These are phyloP conservation scores for Phytophthora pseudosyringae DNA, from an alignment of 352 stramenopile species.

Conservation along the genomic window DNA sequence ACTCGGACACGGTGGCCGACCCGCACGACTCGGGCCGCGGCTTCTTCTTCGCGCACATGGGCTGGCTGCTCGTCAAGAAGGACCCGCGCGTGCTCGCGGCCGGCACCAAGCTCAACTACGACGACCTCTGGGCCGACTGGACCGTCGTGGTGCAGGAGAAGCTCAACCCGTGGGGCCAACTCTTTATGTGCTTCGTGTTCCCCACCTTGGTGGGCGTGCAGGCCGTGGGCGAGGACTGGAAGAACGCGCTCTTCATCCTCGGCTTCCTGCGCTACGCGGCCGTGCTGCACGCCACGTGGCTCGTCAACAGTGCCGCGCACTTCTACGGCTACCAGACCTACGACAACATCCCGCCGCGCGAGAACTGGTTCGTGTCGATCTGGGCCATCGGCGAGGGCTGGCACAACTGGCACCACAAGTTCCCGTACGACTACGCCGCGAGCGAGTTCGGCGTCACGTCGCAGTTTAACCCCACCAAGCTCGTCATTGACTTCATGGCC, in stretches of 20 bases:
- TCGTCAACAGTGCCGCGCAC: constrained; percentile 98
- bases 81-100: constrained; percentile 91
- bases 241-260: constrained; percentile 95
- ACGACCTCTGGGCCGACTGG: constrained; percentile 96
- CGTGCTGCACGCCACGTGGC: constrained; percentile 98
- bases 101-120: constrained; percentile 95
- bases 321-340: constrained; percentile 98
- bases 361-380: constrained; percentile 98
- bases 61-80: constrained; percentile 99
- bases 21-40: constrained; percentile 97
- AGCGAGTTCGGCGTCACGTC: constrained; percentile 95
- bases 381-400: constrained; percentile 97
- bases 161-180: constrained; percentile 96
- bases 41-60: constrained; percentile 99
- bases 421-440: constrained; percentile 99
- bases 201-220: constrained; percentile 91
- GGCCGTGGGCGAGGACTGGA: constrained; percentile 93
- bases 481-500: constrained; percentile 96
- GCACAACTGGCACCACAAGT: constrained; percentile 99
- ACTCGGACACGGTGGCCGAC: constrained; percentile 95
- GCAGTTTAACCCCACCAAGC: constrained; percentile 99
- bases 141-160: constrained; percentile 97
- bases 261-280: constrained; percentile 94
- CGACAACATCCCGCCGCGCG: constrained; percentile 95
- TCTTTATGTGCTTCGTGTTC: constrained; percentile 98